These are phyloP conservation scores for Homolaphlyctis polyrhiza DNA, from an alignment of 371 early-diverging fungal genomes.

Conservation along the genomic window DNA sequence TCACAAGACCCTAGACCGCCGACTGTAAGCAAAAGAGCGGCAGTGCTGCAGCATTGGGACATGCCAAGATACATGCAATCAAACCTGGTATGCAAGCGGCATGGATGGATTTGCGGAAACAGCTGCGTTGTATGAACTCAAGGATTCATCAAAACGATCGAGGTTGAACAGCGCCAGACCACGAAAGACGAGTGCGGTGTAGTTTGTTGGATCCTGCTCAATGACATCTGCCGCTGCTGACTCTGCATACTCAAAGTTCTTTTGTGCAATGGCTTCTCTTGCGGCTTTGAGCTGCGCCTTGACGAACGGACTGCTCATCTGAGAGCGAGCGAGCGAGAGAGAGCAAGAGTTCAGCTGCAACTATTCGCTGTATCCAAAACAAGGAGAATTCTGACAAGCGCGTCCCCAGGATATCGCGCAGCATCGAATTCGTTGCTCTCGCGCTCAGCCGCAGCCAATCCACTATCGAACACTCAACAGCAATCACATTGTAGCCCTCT, in stretches of 20 bases:
- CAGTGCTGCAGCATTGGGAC: conserved; percentile 1
- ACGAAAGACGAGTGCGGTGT: conserved; percentile 76
- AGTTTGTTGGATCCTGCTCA: conserved; percentile 67
- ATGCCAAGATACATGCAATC: not conserved
- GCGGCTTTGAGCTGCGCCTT: conserved; percentile 73
- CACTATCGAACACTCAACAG: too few relatives aligned
- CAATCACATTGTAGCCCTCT: too few relatives aligned
- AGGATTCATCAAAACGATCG: conserved; percentile 58
- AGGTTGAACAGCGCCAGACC: conserved; percentile 73
- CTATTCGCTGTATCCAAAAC: too few relatives aligned
- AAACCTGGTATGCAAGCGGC: conserved; percentile 75
- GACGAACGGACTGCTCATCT: conserved; percentile 39
- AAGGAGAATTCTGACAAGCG: too few relatives aligned
- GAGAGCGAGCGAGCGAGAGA: too few relatives aligned
- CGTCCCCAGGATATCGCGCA: too few relatives aligned
- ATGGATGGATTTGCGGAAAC: conserved; percentile 53
- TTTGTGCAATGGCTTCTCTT: conserved; percentile 64
- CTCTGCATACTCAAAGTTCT: conserved; percentile 70
- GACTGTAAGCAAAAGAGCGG: not conserved
- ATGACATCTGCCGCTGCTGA: conserved; percentile 65
- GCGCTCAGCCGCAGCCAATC: too few relatives aligned
- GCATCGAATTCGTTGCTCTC: too few relatives aligned
- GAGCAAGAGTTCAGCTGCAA: too few relatives aligned
- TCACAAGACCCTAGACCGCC: conserved; percentile 45
- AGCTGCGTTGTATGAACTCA: conserved; percentile 64